Evolutionary conservation across 768 basidiomycete genomes (phyloP), one percentile per base, ranked within the genome.

Genomic region (Leccinum subgranulosum): DNA sequence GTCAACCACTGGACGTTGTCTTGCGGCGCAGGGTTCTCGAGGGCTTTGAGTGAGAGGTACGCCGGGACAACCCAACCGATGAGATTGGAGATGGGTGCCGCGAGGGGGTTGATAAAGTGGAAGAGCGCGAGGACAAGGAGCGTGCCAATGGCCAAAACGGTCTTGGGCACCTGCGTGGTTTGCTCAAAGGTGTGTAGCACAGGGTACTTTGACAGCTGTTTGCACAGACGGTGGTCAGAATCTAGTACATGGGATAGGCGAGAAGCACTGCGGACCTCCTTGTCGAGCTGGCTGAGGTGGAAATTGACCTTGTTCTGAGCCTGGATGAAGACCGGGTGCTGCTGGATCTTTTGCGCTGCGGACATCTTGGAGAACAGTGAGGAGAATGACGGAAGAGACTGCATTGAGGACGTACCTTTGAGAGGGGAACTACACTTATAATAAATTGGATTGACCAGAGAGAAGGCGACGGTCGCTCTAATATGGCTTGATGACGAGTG

Each of bases 1-100:
- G 95, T 96, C 69, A 98, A 81, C 94, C 94, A 98, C 76, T 97
- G 94, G 67, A 89, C 80, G 75, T 96, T 91, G 64, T 96, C 93
- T 64, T 87, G 81, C 58, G 86, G 79, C 3, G 83, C 80, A n/a
- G 92, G 91, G 5, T 82, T 75, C 75, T 98, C 96, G 69, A 99
- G 84, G 28, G 97, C 95, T 76, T 89, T 90, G 79, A 98, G 85
- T 52, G 94, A 97, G 73, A 97, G 84, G 74, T 93, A 98, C 6
- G 94, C 94, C 28, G 97, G 97, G 66, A 98, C 81, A 31, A 78
- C 91, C 88, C 90, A 98, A 52, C 95, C 97, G 68, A 99, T 84
- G 67, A 97, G 80, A 76, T 97, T 96, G 58, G 96, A 96, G 63
- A 96, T 82, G 66, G 94, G 92, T 4, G 86, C 83, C 50, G 97